Evolutionary conservation across 2,329 filamentous ascomycete genomes (phyloP).

Genomic region (Emmonsiellopsis sp.): DNA sequence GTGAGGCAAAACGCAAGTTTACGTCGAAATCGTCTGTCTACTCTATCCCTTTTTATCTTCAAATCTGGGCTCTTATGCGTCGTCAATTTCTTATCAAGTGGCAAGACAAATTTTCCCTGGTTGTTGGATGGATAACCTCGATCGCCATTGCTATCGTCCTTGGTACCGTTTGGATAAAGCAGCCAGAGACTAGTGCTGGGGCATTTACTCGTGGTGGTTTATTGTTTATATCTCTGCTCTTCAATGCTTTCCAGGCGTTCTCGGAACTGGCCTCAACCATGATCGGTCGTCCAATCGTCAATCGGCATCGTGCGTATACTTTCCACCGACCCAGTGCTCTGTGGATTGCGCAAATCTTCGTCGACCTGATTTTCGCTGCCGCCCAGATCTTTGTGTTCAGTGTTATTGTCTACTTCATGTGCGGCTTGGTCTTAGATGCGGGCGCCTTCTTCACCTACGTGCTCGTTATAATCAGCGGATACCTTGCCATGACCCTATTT

Average conservation of each 20-base stretch:
- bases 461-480: slow-evolving; percentile 65
- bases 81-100: slow-evolving; percentile 69
- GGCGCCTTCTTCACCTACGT: slow-evolving; percentile 80
- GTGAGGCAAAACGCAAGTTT: slow-evolving; percentile 67
- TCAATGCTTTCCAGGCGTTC: slow-evolving; percentile 75
- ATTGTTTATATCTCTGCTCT: slow-evolving; percentile 77
- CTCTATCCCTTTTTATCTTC: slow-evolving; percentile 69
- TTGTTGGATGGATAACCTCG: slow-evolving; percentile 60
- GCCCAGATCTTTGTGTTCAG: slow-evolving; percentile 70
- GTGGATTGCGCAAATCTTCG: slow-evolving; percentile 68
- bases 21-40: slow-evolving; percentile 68
- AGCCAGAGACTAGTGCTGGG: slow-evolving; percentile 53
- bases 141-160: slow-evolving; percentile 69
- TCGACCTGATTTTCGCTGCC: slow-evolving; percentile 77
- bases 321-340: slow-evolving; percentile 82
- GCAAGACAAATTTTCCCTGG: slow-evolving; percentile 66
- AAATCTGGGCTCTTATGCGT: slow-evolving; percentile 52
- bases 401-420: slow-evolving; percentile 76
- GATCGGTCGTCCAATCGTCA: slow-evolving; percentile 80
- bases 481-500: slow-evolving; percentile 78
- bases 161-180: slow-evolving; percentile 71
- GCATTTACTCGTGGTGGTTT: slow-evolving; percentile 74
- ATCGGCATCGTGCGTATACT: slow-evolving; percentile 80
- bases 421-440: slow-evolving; percentile 63
- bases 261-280: slow-evolving; percentile 78